Evolutionary conservation across 1,284 basidiomycete species (phyloP), one percentile per base, ranked within the genome.

Genomic region (Blastosporella zonata): DNA sequence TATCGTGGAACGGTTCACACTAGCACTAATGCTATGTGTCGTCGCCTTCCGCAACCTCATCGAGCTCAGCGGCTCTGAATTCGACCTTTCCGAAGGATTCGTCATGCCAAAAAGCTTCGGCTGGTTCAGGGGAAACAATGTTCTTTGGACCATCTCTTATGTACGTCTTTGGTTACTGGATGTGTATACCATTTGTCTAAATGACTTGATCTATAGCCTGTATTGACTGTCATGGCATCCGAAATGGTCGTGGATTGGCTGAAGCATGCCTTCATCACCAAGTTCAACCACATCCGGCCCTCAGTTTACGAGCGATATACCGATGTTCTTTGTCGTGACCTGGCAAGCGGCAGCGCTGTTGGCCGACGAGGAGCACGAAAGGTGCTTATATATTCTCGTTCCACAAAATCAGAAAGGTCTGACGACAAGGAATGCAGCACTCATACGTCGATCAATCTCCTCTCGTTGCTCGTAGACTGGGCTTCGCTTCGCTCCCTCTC

Each of bases 191-290:
- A 41, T 13, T 18, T 43, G 39, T n/a, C 28, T 43, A 29, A 50
- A 10, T 33, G 34, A 27, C 5, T 20, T 36, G 22, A 29, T 17
- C 15, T 15, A 29, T 55, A 94, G 91, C 96, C 96, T 6, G 93
- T 96, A 1, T 56, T 96, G 38, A 90, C 93, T 3, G 97, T 99
- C 2, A 76, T 99, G 62, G 63, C 85, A 1, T 97, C 93, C 5
- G 97, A 99, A 66, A 90, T 93, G 78, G 68, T 93, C 3, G 97
- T 99, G 22, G 97, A 99, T 67, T 99, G 96, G 97, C 78, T 99
- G 50, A 99, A 99, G 64, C 97, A 99, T 63, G 96, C 96, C 1
- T 99, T 99, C 71, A 98, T 99, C 62, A 96, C 95, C 47, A 99
- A 99, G 68, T 98, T 98, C 67, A 91, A 91, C 59, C 91, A 95